Evolutionary conservation across 2,329 filamentous ascomycete genomes (phyloP).

Genomic region (Onygenales sp.): DNA sequence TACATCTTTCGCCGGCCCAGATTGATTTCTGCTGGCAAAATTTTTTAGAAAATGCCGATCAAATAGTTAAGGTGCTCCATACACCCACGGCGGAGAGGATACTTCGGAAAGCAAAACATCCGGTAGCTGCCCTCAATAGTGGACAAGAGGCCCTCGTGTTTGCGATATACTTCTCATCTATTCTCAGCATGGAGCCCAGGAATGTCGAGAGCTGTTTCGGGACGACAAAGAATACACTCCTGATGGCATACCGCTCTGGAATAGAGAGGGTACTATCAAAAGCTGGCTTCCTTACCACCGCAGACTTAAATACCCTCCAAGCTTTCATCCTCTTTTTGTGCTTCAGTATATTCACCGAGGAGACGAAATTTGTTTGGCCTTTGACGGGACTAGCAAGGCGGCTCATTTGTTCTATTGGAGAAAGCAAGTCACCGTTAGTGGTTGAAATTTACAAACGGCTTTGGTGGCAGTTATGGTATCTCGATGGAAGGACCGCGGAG

Average conservation of each 20-base stretch:
- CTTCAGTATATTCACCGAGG: slow-evolving; percentile 19
- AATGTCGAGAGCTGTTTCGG: slow-evolving; percentile 23
- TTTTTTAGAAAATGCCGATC: slow-evolving; percentile 36
- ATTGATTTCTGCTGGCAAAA: slow-evolving; percentile 13
- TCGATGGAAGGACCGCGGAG: slow-evolving; percentile 32
- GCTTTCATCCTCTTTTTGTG: slow-evolving; percentile 51
- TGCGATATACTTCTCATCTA: slow-evolving; percentile 47
- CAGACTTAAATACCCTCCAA: slow-evolving; percentile 48
- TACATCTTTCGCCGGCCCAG: slow-evolving; percentile 6
- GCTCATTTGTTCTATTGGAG: slow-evolving; percentile 26
- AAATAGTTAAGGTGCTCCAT: slow-evolving; percentile 47
- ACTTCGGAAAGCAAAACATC: slow-evolving; percentile 36
- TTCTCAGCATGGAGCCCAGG: slow-evolving; percentile 36
- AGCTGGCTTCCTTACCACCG: slow-evolving; percentile 49
- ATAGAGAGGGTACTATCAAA: slow-evolving; percentile 49
- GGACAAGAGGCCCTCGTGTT: slow-evolving; percentile 48
- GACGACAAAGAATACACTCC: slow-evolving; percentile 24
- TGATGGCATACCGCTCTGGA: slow-evolving; percentile 48
- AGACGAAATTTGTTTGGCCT: slow-evolving; percentile 17
- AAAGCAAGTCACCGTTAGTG: slow-evolving; percentile 28
- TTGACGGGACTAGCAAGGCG: slow-evolving; percentile 24
- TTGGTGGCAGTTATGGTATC: slow-evolving; percentile 30
- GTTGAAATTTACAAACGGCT: slow-evolving; percentile 33
- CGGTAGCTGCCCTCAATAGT: slow-evolving; percentile 37
- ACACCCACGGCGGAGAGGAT: slow-evolving; percentile 40